A percentile compares a stretch with the other conserved stretches of the same genome.
Conservation (phyloP, 2,329 filamentous ascomycete genomes). For the Ciborinia camelliae region DNA sequence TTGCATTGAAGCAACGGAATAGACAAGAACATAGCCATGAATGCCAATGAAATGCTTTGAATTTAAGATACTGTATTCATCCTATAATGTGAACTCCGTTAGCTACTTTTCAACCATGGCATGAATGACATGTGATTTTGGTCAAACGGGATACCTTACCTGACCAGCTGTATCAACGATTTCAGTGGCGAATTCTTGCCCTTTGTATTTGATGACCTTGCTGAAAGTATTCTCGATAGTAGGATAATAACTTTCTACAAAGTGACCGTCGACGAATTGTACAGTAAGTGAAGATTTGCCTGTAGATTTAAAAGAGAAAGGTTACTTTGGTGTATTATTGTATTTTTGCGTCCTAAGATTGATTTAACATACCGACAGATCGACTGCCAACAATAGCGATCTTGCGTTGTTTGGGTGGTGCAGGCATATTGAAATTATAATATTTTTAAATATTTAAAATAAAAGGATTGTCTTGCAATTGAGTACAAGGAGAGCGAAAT, state of each 20-base stretch:
- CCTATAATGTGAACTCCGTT: conserved; percentile 48
- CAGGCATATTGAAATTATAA: conserved; percentile 27
- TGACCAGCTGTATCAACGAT: conserved; percentile 98
- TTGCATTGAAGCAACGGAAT: conserved; percentile 90
- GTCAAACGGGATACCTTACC: conserved; percentile 46
- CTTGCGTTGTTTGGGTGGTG: conserved; percentile 75
- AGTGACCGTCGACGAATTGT: conserved; percentile 95
- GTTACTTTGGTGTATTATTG: conserved; percentile 17
- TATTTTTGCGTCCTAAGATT: conserved; percentile 14
- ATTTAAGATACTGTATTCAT: conserved; percentile 98
- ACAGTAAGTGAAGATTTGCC: conserved; percentile 97
- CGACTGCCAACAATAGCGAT: conserved; percentile 94
- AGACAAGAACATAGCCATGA: conserved; percentile 97
- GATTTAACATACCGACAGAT: conserved; percentile 68
- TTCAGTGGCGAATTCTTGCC: conserved; percentile 90
- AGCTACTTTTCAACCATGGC: not conserved
- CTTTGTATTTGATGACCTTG: conserved; percentile 89
- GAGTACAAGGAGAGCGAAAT: conserved; percentile 2
- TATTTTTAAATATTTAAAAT: not conserved
- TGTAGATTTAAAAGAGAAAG: conserved; percentile 42
- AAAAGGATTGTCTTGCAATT: not conserved
- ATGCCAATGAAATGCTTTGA: conserved; percentile 99
- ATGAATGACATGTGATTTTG: conserved; percentile 20
- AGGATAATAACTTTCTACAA: conserved; percentile 98
- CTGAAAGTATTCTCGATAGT: conserved; percentile 99